A percentile compares a stretch with the other conserved stretches of the same genome.
These are phyloP conservation scores for Punica granatum DNA, from an alignment of 345 rosid species.

Conservation along the genomic window DNA sequence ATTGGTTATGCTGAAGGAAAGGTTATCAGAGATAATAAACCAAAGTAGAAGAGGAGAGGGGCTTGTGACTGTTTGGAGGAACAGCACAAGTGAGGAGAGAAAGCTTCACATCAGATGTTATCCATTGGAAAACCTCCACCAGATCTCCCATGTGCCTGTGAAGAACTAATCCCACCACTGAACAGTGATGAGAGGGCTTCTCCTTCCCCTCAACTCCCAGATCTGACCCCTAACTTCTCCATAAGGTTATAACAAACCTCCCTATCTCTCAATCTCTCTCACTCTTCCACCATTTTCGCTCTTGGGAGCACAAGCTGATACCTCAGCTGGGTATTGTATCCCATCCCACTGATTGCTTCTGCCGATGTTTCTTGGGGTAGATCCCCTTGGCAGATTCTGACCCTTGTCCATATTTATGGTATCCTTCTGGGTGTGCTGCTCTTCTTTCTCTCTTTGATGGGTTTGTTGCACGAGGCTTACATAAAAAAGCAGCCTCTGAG, in stretches of 20 bases:
- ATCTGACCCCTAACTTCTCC: slow-evolving; percentile 47
- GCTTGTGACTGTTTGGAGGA: slow-evolving; percentile 59
- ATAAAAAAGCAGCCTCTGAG: not conserved
- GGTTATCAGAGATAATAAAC: slow-evolving; percentile 38
- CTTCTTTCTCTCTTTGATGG: too few species aligned
- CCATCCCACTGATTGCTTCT: not conserved
- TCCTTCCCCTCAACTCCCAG: slow-evolving; percentile 14
- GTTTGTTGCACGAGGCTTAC: too few species aligned
- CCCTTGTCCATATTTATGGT: not conserved
- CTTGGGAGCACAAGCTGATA: not conserved
- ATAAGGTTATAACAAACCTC: slow-evolving; percentile 48
- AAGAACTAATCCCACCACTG: slow-evolving; percentile 21
- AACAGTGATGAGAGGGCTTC: slow-evolving; percentile 30
- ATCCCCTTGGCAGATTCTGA: not conserved
- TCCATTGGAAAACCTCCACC: slow-evolving; percentile 63
- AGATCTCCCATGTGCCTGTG: slow-evolving; percentile 56
- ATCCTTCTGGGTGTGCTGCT: not conserved
- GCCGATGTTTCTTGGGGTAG: not conserved
- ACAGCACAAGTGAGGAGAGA: slow-evolving; percentile 56
- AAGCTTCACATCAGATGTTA: slow-evolving; percentile 76
- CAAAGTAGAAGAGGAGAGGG: slow-evolving; percentile 24
- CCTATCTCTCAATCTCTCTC: not conserved
- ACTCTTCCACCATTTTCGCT: not conserved
- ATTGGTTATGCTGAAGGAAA: slow-evolving; percentile 59
- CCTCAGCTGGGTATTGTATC: slow-evolving; percentile 5